Base-by-base conservation (phyloP, 2,329 filamentous ascomycete genomes). In the Fusarium udum region DNA sequence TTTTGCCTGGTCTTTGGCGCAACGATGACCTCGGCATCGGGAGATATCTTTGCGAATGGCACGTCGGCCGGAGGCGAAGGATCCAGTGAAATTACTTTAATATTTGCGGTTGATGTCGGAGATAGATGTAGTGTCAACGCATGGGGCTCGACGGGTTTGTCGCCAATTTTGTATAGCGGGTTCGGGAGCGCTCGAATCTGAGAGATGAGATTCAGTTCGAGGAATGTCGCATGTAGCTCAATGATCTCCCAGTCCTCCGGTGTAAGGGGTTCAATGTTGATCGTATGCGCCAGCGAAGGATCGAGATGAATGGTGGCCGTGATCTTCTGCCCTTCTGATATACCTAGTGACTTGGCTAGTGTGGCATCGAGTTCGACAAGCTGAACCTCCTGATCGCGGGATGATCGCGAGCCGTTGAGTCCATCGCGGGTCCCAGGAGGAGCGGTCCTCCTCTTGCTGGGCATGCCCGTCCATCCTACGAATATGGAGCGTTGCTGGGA, bases 181-280 rank as follows among this genome's bases (percentile, higher is more conserved):
- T 98, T 98, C 31, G 95, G 95, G 28, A 99, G 86, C 24, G 95
- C 95, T 77, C 96, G 92, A 76, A 99, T 95, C 84, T 99, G 96
- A 49, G 92, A 93, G 37, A 97, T 87, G 59, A 99, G 91, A 81
- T 99, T 98, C 73, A 98, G 87, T 80, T 99, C 96, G 57, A 99
- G 87, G 79, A 98, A 99, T 22, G 92, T 96, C 10, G 96, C 96
- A 84, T 99, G 96, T 4, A 99, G 86, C 82, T 99, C 96, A 77
- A 99, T 98, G 78, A 98, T 97, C 83, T 99, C 96, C 96, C 96
- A 99, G 80, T 99, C 96, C 66, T 97, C 94, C 4, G 95, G 91
- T 1, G 96, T 98, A 78, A 98, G 84, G 39, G 96, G 96, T 81
- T 99, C 97, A 77, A 99, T 98, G 80, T 98, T 95, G 82, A 99